These are phyloP conservation scores for Nothopassalora personata DNA, from an alignment of 2,329 filamentous ascomycete species.

Conservation along the genomic window DNA sequence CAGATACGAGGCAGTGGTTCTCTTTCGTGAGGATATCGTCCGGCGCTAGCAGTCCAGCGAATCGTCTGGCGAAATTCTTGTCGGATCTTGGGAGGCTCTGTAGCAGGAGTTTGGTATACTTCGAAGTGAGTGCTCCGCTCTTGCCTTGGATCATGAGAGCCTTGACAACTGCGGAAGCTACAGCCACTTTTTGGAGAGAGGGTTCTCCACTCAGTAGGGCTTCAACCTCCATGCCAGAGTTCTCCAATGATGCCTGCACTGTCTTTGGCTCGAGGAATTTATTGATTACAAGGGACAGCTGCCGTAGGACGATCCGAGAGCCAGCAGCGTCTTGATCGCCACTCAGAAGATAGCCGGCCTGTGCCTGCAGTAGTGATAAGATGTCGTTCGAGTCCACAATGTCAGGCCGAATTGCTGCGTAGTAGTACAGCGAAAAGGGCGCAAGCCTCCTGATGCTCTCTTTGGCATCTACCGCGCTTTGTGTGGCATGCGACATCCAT, in stretches of 20 bases:
- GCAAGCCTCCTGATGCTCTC: constrained; percentile 11
- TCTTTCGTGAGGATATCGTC: constrained; percentile 56
- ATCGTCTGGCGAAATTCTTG: constrained; percentile 50
- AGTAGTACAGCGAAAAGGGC: constrained; percentile 30
- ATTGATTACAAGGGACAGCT: constrained; percentile 45
- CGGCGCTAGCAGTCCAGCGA: constrained; percentile 54
- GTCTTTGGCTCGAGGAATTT: constrained; percentile 42
- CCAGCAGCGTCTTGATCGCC: constrained; percentile 1
- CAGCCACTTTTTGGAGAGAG: constrained; percentile 43
- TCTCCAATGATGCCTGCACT: constrained; percentile 33
- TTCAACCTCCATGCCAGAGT: constrained; percentile 32
- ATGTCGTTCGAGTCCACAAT: constrained; percentile 27
- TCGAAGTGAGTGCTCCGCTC: constrained; percentile 39
- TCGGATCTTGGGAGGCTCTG: constrained; percentile 45
- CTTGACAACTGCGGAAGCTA: constrained; percentile 58
- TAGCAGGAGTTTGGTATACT: constrained; percentile 44
- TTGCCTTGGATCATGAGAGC: constrained; percentile 54
- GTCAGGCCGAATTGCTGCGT: constrained; percentile 29
- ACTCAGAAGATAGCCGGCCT: constrained; percentile 19
- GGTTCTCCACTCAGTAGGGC: constrained; percentile 33
- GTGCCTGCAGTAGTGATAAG: constrained; percentile 21
- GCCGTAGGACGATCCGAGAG: constrained; percentile 33
- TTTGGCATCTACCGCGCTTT: constrained; percentile 15
- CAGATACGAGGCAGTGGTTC: constrained; percentile 58
- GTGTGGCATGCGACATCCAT: constrained; percentile 23